A percentile compares a stretch with the other conserved stretches of the same genome.
phyloP scores from a whole-genome alignment of 1,284 basidiomycete species.

The Coniferiporia sulphurascens region DNA sequence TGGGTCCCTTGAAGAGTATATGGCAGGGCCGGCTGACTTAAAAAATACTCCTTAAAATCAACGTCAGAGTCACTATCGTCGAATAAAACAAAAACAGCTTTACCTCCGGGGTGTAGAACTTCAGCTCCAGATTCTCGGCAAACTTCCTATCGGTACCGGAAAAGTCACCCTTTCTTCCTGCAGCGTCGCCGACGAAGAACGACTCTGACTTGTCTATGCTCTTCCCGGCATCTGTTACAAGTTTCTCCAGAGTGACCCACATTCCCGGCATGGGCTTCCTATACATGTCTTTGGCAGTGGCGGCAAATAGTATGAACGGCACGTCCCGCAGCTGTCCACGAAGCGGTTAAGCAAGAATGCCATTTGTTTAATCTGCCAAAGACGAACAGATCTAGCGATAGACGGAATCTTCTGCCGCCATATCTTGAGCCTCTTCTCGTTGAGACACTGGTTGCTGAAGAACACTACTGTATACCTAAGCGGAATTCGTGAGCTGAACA shows the following conservation, averaged over 20 bases:
- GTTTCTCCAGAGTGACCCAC: constrained; percentile 67
- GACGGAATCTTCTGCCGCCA: constrained; percentile 76
- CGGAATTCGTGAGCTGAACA: not conserved
- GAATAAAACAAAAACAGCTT: constrained; percentile 11
- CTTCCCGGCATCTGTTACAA: constrained; percentile 55
- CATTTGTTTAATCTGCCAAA: not conserved
- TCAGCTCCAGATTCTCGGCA: constrained; percentile 70
- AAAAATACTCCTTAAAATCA: constrained; percentile 68
- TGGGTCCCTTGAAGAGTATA: constrained; percentile 56
- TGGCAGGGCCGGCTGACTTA: constrained; percentile 44
- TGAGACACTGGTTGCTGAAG: constrained; percentile 75
- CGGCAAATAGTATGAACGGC: constrained; percentile 80
- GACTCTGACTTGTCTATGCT: constrained; percentile 58
- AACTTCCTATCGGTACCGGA: constrained; percentile 82
- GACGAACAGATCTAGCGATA: constrained; percentile 63
- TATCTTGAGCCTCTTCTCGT: constrained; percentile 40
- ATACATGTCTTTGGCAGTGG: constrained; percentile 67
- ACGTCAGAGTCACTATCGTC: constrained; percentile 8
- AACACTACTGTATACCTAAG: constrained; percentile 70
- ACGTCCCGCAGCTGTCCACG: constrained; percentile 55
- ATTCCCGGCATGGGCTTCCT: constrained; percentile 91
- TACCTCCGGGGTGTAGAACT: constrained; percentile 68
- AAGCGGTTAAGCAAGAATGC: not conserved
- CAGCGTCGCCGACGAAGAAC: constrained; percentile 89
- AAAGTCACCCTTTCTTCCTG: constrained; percentile 72